Evolutionary conservation across 345 rosid species (phyloP).

Genomic region (Camelina neglecta): DNA sequence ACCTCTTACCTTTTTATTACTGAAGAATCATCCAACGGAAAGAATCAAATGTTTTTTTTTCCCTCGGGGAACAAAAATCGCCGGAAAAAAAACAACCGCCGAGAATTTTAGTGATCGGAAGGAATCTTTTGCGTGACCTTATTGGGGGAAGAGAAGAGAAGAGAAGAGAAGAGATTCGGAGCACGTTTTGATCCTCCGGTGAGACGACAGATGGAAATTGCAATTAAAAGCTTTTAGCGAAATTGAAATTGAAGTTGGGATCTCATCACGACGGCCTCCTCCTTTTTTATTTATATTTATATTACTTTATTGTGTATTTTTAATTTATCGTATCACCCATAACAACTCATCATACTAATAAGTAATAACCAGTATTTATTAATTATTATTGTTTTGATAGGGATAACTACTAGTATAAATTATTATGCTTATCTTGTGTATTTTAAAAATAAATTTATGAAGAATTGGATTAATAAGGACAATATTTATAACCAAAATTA

Average conservation of each 20-base stretch:
- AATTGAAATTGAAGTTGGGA: conserved; percentile 10
- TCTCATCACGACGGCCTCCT: conserved; percentile 26
- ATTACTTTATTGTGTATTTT: too few species aligned
- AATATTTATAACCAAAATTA: too few species aligned
- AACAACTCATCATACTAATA: too few species aligned
- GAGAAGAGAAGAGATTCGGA: conserved; percentile 1
- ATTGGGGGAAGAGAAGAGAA: not conserved
- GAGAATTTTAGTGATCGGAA: not conserved
- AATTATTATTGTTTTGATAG: too few species aligned
- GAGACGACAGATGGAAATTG: conserved; percentile 23
- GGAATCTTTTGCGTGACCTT: too few species aligned
- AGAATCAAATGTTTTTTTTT: not conserved
- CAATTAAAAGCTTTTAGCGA: not conserved
- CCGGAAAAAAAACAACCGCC: not conserved
- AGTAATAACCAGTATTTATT: too few species aligned
- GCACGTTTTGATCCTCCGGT: conserved; percentile 11
- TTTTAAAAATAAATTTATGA: too few species aligned
- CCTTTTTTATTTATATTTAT: not conserved
- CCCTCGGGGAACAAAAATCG: not conserved
- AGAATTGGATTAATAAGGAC: too few species aligned
- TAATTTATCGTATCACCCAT: too few species aligned
- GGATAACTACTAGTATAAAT: too few species aligned
- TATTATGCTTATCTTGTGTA: too few species aligned
- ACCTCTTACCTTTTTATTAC: conserved; percentile 19
- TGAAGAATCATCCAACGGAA: conserved; percentile 26